phyloP scores from a whole-genome alignment of 306 rosid genomes.

The Luffa aegyptiaca region DNA sequence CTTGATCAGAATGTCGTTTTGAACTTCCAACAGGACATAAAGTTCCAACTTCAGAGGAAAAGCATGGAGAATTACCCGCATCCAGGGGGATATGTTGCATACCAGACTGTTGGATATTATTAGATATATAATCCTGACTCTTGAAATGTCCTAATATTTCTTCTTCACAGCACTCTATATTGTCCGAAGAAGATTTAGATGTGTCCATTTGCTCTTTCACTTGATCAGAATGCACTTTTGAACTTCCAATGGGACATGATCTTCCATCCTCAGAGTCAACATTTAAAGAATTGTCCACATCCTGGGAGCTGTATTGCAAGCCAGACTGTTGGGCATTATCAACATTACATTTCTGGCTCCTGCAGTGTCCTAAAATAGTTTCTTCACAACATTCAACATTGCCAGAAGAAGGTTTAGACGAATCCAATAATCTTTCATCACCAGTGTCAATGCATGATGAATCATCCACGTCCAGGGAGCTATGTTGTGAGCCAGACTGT shows the following conservation, averaged over 20 bases:
- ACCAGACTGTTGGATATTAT: constrained; percentile 24
- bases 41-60: constrained; percentile 17
- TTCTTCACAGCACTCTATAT: constrained; percentile 11
- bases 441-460: constrained; percentile 14
- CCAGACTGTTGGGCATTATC: constrained; percentile 29
- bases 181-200: constrained; percentile 25
- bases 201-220: constrained; percentile 22
- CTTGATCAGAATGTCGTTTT: constrained; percentile 18
- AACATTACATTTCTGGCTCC: constrained; percentile 49
- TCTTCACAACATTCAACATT: constrained; percentile 9
- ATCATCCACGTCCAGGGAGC: constrained; percentile 21
- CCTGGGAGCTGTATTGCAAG: constrained; percentile 18
- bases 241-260: constrained; percentile 8
- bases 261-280: constrained; percentile 16
- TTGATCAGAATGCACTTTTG: constrained; percentile 18
- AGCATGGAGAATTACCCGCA: constrained; percentile 20
- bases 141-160: constrained; percentile 10
- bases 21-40: constrained; percentile 5
- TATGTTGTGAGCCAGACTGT: constrained; percentile 18
- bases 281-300: constrained; percentile 21
- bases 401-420: constrained; percentile 29
- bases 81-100: constrained; percentile 22
- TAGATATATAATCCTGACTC: constrained; percentile 47
- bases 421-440: constrained; percentile 21
- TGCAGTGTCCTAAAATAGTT: constrained; percentile 11